Percentiles rank a stretch among this genome's conserved stretches.
Conservation (phyloP, 2,329 filamentous ascomycete genomes). For the Fusarium protoensiforme region DNA sequence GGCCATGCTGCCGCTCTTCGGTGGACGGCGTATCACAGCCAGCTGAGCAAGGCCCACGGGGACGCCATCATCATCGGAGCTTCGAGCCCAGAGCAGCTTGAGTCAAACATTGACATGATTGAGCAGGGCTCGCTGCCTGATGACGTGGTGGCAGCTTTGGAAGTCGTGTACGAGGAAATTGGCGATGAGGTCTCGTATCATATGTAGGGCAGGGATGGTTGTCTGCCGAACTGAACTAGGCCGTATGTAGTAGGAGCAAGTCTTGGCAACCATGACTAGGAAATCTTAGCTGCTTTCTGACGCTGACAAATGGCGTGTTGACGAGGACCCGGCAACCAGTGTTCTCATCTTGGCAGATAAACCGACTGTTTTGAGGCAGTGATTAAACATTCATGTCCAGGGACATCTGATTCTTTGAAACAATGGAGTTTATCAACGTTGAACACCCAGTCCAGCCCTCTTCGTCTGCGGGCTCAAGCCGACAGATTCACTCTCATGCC, state of each 20-base stretch:
- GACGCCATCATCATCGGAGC: constrained; percentile 52
- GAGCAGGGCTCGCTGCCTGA: constrained; percentile 54
- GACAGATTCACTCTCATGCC: constrained; percentile 21
- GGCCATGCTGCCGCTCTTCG: constrained; percentile 55
- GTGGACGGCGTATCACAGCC: constrained; percentile 53
- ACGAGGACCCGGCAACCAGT: not conserved
- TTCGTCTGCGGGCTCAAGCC: constrained; percentile 1
- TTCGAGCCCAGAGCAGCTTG: constrained; percentile 49
- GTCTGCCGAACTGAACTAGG: not conserved
- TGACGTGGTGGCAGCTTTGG: constrained; percentile 44
- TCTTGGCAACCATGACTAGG: constrained; percentile 16
- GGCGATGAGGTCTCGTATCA: constrained; percentile 31
- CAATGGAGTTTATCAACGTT: constrained; percentile 22
- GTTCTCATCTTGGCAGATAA: not conserved
- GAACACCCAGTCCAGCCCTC: not conserved
- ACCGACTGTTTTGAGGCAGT: not conserved
- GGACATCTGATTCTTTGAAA: not conserved
- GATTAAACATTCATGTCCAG: not conserved
- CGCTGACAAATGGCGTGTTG: constrained; percentile 20
- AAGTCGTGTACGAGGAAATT: constrained; percentile 30
- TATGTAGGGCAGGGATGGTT: constrained; percentile 2
- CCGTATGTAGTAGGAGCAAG: constrained; percentile 26
- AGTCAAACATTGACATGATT: constrained; percentile 47
- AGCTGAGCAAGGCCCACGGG: constrained; percentile 44
- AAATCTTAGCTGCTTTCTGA: not conserved